Base-by-base conservation (phyloP, 2,329 filamentous ascomycete genomes). In the Lecanicillium sp. region DNA sequence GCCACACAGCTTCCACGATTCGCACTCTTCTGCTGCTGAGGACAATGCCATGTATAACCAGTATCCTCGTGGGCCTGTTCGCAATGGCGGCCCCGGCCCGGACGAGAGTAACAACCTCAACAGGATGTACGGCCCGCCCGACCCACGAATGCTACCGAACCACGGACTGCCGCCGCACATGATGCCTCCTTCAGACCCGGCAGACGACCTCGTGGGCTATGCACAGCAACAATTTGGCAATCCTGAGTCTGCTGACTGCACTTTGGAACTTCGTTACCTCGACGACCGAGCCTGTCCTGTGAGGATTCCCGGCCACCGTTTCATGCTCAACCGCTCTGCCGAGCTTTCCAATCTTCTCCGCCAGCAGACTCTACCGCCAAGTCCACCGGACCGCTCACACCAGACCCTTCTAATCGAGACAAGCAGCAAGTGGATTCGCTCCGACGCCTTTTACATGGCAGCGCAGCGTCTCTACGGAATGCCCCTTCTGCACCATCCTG, bases 1-100 rank as follows among this genome's bases (percentile, higher is more conserved):
- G 2, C 71, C 75, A 4, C 75, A 75, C 45, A 80, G 75, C 55
- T 77, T 77, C 49, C 77, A 78, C 40, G 76, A 70, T 27, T 80
- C 77, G 3, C 77, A 79, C 44, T 68, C 73, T 27, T 77, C 76
- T 5, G 66, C 68, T 31, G 64, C 60, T 13, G 69, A 68, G 29
- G 68, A 72, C 11, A 62, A 59, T 20, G 62, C 59, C 40, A 54
- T 64, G 39, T 62, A 58, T 38, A 59, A 56, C 18, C 66, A 65
- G 43, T 65, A 61, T 29, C 51, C 59, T 36, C 50, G 61, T 19
- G 59, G 55, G 18, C 62, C 60, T 18, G 58, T 55, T 30, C 59
- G 61, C n/a, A 71, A 61, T 29, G 61, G 61, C 5, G 47, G 44
- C 2, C 40, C 46, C 14, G 52, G 50, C 3, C 48, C 47, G 5